Percentiles rank a stretch among this genome's conserved stretches.
phyloP scores from a whole-genome alignment of 257 asterid genomes.

The Primulina tabacum region DNA sequence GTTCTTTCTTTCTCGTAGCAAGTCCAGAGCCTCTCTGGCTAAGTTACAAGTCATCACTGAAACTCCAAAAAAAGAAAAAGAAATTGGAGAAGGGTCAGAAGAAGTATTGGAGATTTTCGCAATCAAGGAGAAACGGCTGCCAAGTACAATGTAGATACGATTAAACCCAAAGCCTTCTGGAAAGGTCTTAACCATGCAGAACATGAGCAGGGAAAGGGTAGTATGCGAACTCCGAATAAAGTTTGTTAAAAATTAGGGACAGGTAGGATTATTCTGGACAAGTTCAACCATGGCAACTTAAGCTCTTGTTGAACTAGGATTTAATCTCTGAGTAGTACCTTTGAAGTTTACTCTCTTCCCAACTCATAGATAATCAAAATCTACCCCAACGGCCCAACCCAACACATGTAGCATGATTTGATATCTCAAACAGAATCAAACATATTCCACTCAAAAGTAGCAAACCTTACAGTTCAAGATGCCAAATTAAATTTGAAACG shows the following conservation, averaged over 20 bases:
- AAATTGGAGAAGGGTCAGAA: slow-evolving; percentile 18
- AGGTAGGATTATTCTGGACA: not conserved
- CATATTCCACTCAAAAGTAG: not conserved
- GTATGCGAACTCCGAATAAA: not conserved
- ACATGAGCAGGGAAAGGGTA: not conserved
- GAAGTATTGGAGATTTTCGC: not conserved
- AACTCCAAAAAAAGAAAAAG: slow-evolving; percentile 24
- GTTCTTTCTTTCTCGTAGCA: slow-evolving; percentile 79
- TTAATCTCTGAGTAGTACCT: not conserved
- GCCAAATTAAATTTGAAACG: not conserved
- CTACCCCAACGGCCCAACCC: not conserved
- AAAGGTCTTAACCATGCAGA: not conserved
- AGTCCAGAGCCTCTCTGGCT: slow-evolving; percentile 72
- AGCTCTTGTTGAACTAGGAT: not conserved
- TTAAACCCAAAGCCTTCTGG: not conserved
- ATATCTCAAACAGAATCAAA: not conserved
- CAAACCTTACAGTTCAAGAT: not conserved
- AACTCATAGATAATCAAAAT: not conserved
- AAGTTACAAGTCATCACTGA: slow-evolving; percentile 78
- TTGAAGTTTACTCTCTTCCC: not conserved
- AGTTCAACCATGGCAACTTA: not conserved
- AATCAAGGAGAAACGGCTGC: not conserved
- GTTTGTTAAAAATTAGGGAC: not conserved
- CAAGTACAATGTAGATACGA: not conserved
- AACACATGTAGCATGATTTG: not conserved